A percentile compares a stretch with the other conserved stretches of the same genome.
Conservation (phyloP, 768 basidiomycete species). For the Cyclocybe cylindracea region DNA sequence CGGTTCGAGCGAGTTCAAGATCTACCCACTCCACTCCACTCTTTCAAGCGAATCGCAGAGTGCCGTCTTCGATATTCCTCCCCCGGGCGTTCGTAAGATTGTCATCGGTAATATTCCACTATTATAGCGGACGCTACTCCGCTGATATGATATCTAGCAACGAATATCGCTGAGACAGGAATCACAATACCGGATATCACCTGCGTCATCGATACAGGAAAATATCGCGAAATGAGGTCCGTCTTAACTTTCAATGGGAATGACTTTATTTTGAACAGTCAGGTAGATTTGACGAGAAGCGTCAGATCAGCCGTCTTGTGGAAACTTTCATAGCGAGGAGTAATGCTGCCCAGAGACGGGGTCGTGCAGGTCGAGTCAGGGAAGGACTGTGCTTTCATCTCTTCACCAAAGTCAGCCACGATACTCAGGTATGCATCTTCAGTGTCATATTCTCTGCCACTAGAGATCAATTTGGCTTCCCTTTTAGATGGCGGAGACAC, state of each 20-base stretch:
- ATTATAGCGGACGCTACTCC: slow-evolving; percentile 2
- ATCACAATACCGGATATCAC: slow-evolving; percentile 98
- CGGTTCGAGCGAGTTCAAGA: slow-evolving; percentile 63
- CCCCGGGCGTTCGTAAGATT: slow-evolving; percentile 82
- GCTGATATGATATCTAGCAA: slow-evolving; percentile 47
- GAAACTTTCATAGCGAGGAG: slow-evolving; percentile 92
- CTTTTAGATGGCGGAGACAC: slow-evolving; percentile 80
- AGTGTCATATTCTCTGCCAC: neutral
- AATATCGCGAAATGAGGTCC: slow-evolving; percentile 91
- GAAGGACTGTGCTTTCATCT: slow-evolving; percentile 92
- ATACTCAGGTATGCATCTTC: slow-evolving; percentile 58
- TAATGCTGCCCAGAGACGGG: slow-evolving; percentile 87
- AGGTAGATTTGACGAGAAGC: slow-evolving; percentile 90
- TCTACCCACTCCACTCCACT: slow-evolving; percentile 90
- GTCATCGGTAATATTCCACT: slow-evolving; percentile 70
- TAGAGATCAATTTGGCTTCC: slow-evolving; percentile 1
- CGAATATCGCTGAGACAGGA: slow-evolving; percentile 95
- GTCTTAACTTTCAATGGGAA: neutral
- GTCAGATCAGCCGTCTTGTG: slow-evolving; percentile 88
- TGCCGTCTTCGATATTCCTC: slow-evolving; percentile 88
- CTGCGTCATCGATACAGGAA: slow-evolving; percentile 93
- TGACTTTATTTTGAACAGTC: neutral
- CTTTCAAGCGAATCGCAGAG: slow-evolving; percentile 90
- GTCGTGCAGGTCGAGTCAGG: slow-evolving; percentile 90
- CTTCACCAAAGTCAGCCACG: slow-evolving; percentile 86